Conservation (phyloP, 106 monocot species). For the Apostasia shenzhenica region DNA sequence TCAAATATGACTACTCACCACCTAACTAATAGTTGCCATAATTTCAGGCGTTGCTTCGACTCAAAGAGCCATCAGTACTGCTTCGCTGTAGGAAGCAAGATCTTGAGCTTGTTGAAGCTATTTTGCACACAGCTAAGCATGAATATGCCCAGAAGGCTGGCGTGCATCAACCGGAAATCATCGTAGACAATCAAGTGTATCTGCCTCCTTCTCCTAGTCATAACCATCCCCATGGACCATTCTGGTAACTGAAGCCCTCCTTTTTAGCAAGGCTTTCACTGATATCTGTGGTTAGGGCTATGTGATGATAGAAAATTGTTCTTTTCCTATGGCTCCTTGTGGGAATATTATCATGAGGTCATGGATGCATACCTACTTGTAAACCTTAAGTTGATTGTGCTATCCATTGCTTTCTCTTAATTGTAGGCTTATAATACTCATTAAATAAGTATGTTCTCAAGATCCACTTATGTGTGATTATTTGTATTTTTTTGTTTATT, state of each 20-base stretch:
- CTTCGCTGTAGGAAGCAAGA: conserved; percentile 75
- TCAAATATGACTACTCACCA: neutral
- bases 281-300: too few relatives aligned
- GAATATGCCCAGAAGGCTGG: conserved; percentile 73
- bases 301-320: neutral
- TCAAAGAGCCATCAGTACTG: conserved; percentile 87
- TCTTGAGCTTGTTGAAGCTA: conserved; percentile 38
- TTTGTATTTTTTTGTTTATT: too few relatives aligned
- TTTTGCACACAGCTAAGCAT: conserved; percentile 50
- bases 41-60: conserved; percentile 67
- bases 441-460: too few relatives aligned
- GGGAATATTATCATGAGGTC: too few relatives aligned
- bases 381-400: too few relatives aligned
- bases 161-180: conserved; percentile 57
- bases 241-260: conserved; percentile 40
- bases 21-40: neutral
- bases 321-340: too few relatives aligned
- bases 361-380: too few relatives aligned
- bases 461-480: too few relatives aligned
- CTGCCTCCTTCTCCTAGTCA: conserved; percentile 60
- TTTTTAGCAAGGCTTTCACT: neutral
- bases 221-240: conserved; percentile 43
- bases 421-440: too few relatives aligned
- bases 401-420: too few relatives aligned
- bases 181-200: conserved; percentile 46